Evolutionary conservation across 805 yeast species (phyloP).

Genomic region (Candida parachauliodes): DNA sequence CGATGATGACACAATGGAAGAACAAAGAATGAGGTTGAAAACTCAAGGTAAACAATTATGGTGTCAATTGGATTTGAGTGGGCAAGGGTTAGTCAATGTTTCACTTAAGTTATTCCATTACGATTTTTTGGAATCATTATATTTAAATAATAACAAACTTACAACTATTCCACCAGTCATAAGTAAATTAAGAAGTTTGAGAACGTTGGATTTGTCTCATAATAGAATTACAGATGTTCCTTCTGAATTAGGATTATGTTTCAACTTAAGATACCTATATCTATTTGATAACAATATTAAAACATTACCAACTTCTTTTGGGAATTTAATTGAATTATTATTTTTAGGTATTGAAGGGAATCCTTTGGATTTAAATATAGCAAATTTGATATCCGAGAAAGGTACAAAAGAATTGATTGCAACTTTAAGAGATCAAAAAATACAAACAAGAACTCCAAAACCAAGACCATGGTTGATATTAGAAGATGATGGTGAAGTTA

Average conservation of each 20-base stretch:
- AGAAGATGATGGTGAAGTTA: slow-evolving; percentile 70
- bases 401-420: slow-evolving; percentile 84
- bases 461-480: slow-evolving; percentile 83
- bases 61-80: slow-evolving; percentile 91
- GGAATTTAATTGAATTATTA: slow-evolving; percentile 77
- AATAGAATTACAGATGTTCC: slow-evolving; percentile 75
- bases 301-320: slow-evolving; percentile 79
- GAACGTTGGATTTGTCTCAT: slow-evolving; percentile 81
- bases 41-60: slow-evolving; percentile 77
- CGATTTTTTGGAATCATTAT: slow-evolving; percentile 79
- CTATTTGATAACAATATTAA: slow-evolving; percentile 81
- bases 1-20: slow-evolving; percentile 53
- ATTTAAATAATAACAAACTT: slow-evolving; percentile 81
- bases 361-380: slow-evolving; percentile 63
- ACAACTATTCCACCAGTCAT: slow-evolving; percentile 64
- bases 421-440: slow-evolving; percentile 78
- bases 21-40: slow-evolving; percentile 56
- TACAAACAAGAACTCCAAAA: slow-evolving; percentile 59
- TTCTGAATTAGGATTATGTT: slow-evolving; percentile 77
- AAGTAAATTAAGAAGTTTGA: slow-evolving; percentile 63
- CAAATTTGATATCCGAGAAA: slow-evolving; percentile 67
- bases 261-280: slow-evolving; percentile 74
- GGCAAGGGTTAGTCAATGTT: slow-evolving; percentile 73
- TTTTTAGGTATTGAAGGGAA: slow-evolving; percentile 94
- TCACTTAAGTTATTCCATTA: slow-evolving; percentile 77